Evolutionary conservation across 2,329 filamentous ascomycete species (phyloP), one percentile per base, ranked within the genome.

Genomic region (Xylariaceae sp.): DNA sequence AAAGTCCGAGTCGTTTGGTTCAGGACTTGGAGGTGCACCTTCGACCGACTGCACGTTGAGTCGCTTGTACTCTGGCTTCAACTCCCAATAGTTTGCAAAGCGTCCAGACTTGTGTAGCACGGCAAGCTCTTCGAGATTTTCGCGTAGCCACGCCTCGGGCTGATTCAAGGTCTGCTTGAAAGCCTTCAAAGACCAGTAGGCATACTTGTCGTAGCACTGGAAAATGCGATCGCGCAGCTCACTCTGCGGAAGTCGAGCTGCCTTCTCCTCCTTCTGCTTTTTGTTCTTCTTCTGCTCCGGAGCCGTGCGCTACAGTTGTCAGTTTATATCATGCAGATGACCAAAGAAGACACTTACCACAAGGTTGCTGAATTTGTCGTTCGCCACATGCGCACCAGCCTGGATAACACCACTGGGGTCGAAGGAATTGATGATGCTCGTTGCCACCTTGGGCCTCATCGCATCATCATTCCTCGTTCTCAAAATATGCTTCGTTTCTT

Each of bases 171-270:
- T 79, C 47, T 86, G 82, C 62, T 92, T 91, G 65, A 99, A 84
- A 4, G 89, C 86, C 70, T 91, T 93, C 81, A 98, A 90, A n/a
- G 90, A 87, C 93, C 94, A 99, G 75, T 95, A 98, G 67, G 88
- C 87, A 80, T 90, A 96, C 68, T 89, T 80, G 54, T 88, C 85
- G 85, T 97, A 99, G 71, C 88, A 89, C 45, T 83, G 78, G 79
- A 94, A 92, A 60, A 99, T 87, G 63, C 86, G 83, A 76, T 97
- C 93, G 76, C 96, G 78, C 61, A 99, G 86, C 69, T 95, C 89
- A 79, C 92, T 89, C 74, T 93, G 87, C 40, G 92, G 88, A 76
- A 98, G 93, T 76, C 95, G 93, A 29, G 91, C 90, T 24, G 91
- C 89, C 60, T 70, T 70, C 59, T 73, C 71, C 41, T 69, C 65